phyloP scores from a whole-genome alignment of 768 basidiomycete genomes.

The Agaricus sinodeliciosus region DNA sequence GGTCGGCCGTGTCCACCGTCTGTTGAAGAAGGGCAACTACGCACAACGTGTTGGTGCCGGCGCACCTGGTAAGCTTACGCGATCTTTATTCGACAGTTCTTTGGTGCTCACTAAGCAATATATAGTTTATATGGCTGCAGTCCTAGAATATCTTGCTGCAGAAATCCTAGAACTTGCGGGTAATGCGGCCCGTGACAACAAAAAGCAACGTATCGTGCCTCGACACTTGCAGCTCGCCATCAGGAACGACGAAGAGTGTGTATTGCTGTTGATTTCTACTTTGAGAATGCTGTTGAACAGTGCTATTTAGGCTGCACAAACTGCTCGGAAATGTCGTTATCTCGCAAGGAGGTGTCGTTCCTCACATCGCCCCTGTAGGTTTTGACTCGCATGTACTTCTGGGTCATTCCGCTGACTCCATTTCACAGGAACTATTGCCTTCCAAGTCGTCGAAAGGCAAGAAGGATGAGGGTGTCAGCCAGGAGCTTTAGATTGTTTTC shows the following conservation, averaged over 20 bases:
- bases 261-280: slow-evolving; percentile 1
- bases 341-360: slow-evolving; percentile 79
- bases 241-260: slow-evolving; percentile 81
- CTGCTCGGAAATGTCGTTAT: slow-evolving; percentile 84
- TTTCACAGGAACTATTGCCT: slow-evolving; percentile 31
- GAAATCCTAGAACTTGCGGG: slow-evolving; percentile 93
- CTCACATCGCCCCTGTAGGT: slow-evolving; percentile 21
- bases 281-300: slow-evolving; percentile 9
- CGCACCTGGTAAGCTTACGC: slow-evolving; percentile 56
- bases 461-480: slow-evolving; percentile 16
- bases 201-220: slow-evolving; percentile 93
- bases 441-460: slow-evolving; percentile 30
- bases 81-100: slow-evolving; percentile 6
- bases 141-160: slow-evolving; percentile 88
- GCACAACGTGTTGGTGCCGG: slow-evolving; percentile 86
- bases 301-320: slow-evolving; percentile 51
- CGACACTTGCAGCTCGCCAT: slow-evolving; percentile 91
- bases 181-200: slow-evolving; percentile 76
- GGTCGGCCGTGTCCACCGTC: slow-evolving; percentile 89
- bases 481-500: slow-evolving; percentile 7
- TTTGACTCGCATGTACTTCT: not conserved
- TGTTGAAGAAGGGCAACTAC: slow-evolving; percentile 84
- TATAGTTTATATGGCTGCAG: slow-evolving; percentile 81
- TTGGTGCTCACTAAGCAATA: not conserved
- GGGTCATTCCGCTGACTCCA: not conserved